A percentile compares a stretch with the other conserved stretches of the same genome.
Evolutionary conservation across 495 filamentous ascomycete species (phyloP).

Genomic region (Talaromyces liani): DNA sequence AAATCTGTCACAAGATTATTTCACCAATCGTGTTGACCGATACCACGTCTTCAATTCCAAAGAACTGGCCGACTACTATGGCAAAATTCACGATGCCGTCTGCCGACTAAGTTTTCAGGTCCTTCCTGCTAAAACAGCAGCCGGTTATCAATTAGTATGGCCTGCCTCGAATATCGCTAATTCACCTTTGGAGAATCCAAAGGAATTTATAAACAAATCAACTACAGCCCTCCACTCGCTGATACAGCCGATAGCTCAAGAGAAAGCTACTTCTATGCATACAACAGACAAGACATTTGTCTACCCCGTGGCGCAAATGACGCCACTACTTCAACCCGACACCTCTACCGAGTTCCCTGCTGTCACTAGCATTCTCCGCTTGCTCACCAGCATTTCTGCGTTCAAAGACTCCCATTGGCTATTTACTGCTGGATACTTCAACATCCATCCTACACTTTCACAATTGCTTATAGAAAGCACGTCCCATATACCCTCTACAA

Average conservation of each 20-base stretch:
- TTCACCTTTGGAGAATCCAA: slow-evolving; percentile 61
- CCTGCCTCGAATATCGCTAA: slow-evolving; percentile 64
- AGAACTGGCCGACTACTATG: slow-evolving; percentile 77
- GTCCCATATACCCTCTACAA: slow-evolving; percentile 16
- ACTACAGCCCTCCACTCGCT: slow-evolving; percentile 58
- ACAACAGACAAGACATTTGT: slow-evolving; percentile 58
- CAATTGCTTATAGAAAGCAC: slow-evolving; percentile 63
- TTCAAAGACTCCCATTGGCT: slow-evolving; percentile 72
- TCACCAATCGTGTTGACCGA: slow-evolving; percentile 88
- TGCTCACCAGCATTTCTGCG: slow-evolving; percentile 46
- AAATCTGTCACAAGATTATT: slow-evolving; percentile 91
- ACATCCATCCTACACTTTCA: slow-evolving; percentile 77
- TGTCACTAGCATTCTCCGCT: slow-evolving; percentile 63
- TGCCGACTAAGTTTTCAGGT: slow-evolving; percentile 77
- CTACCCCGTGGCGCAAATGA: slow-evolving; percentile 78
- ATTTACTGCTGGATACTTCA: slow-evolving; percentile 98
- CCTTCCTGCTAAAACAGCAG: slow-evolving; percentile 44
- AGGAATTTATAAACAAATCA: slow-evolving; percentile 60
- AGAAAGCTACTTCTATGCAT: slow-evolving; percentile 19
- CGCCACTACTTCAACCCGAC: slow-evolving; percentile 69
- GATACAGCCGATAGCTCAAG: slow-evolving; percentile 42
- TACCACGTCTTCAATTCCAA: slow-evolving; percentile 85
- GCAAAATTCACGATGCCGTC: slow-evolving; percentile 65
- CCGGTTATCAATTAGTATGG: slow-evolving; percentile 72
- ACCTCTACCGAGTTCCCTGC: slow-evolving; percentile 83